Evolutionary conservation across 1,139 yeast genomes (phyloP), one percentile per base, ranked within the genome.

Genomic region (Yamadazyma diospyri): DNA sequence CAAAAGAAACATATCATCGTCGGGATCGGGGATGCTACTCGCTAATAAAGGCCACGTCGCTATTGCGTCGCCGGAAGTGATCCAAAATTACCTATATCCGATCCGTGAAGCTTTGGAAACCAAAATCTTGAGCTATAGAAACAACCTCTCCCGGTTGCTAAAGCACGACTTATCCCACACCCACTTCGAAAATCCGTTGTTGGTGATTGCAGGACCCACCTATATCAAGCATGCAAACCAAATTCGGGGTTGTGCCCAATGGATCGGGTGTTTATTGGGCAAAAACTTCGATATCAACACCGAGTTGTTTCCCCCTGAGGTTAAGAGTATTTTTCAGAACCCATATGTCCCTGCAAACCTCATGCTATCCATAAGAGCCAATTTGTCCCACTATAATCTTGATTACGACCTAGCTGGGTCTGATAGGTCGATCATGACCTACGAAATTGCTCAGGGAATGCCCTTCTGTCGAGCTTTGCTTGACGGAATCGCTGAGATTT

Each of bases 1-100:
- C 2, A 33, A 29, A 14, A 17, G 35, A 18, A 24, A 25, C 9
- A 21, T 28, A 8, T 12, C 40, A 14, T 30, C 42, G 12, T 15
- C 46, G 4, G 43, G 47, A 2, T 53, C 58, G 2, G 60, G 59
- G 1, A 35, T 55, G 26, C 43, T 54, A 30, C 36, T 44, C 19
- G 41, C 47, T 31, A 65, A 57, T 27, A 48, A 53, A 30, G 68
- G 66, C 11, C 57, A 57, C 14, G 50, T 59, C 28, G 59, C 66
- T 3, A 52, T 67, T 16, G 60, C 71, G 2, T 72, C 65, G 42
- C 76, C 76, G 1, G 74, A 69, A 39, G 64, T 69, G 11, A 53
- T 69, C 8, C 75, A 68, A 39, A 62, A 60, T 33, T 57, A 59
- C 28, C 43, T 70, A 27, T 61, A 56, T 32, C 74, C 76, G 1